Evolutionary conservation across 192 early-diverging fungal genomes (phyloP).

Genomic region (Physocladia obscura): DNA sequence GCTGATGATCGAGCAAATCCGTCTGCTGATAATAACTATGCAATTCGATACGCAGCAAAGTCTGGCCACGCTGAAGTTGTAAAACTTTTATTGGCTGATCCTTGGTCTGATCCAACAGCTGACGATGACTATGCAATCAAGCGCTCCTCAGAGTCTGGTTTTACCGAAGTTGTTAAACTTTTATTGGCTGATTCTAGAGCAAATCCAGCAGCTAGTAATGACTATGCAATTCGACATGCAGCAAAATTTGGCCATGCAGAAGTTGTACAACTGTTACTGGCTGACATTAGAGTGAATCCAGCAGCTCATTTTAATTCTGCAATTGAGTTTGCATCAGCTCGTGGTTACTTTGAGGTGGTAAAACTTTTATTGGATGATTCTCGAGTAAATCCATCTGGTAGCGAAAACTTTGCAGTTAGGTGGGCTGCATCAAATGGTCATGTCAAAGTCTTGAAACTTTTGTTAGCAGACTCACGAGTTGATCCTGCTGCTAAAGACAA

Average conservation of each 20-base stretch:
- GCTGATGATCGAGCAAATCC: too few species aligned
- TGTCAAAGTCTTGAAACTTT: neutral
- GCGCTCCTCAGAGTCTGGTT: neutral
- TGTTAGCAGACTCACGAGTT: neutral
- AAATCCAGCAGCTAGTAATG: neutral
- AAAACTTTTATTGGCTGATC: too few species aligned
- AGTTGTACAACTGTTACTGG: neutral
- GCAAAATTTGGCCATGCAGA: neutral
- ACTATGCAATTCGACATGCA: constrained; percentile 5
- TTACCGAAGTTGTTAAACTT: neutral
- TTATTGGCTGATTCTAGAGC: neutral
- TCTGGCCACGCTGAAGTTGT: too few species aligned
- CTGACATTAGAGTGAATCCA: neutral
- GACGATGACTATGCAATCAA: too few species aligned
- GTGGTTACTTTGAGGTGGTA: neutral
- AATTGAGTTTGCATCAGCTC: constrained; percentile 1
- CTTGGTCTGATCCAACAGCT: too few species aligned
- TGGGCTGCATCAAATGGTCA: neutral
- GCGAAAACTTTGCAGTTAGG: neutral
- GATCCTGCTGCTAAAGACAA: constrained; percentile 10
- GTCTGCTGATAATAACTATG: constrained; percentile 2
- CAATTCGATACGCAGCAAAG: constrained; percentile 3
- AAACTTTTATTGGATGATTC: neutral
- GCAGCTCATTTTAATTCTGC: neutral
- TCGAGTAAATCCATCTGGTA: neutral